Evolutionary conservation across 2,329 filamentous ascomycete genomes (phyloP).

Genomic region (Chrysosporium queenslandicum): DNA sequence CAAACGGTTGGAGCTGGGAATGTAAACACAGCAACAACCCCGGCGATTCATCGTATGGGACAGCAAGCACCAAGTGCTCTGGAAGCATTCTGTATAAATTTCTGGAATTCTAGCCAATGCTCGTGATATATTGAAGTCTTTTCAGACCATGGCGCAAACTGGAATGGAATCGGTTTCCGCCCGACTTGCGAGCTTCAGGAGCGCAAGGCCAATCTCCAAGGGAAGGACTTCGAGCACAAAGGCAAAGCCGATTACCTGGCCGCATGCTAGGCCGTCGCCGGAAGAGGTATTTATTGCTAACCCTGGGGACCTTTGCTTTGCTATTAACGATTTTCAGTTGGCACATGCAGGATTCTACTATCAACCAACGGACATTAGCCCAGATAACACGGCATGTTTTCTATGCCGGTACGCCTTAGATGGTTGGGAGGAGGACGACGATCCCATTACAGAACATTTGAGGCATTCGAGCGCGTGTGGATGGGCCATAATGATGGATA

Average conservation of each 20-base stretch:
- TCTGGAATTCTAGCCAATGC: not conserved
- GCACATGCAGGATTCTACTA: slow-evolving; percentile 89
- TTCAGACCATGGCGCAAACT: slow-evolving; percentile 8
- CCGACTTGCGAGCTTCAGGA: slow-evolving; percentile 71
- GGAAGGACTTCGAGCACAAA: slow-evolving; percentile 58
- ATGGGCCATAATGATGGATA: slow-evolving; percentile 69
- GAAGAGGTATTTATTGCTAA: slow-evolving; percentile 47
- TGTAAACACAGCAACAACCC: slow-evolving; percentile 9
- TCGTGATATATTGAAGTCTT: not conserved
- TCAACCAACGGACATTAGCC: slow-evolving; percentile 60
- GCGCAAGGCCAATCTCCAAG: slow-evolving; percentile 50
- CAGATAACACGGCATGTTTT: slow-evolving; percentile 86
- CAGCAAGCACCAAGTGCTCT: not conserved
- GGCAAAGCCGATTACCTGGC: slow-evolving; percentile 59
- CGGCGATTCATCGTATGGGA: not conserved
- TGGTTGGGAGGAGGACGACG: slow-evolving; percentile 83
- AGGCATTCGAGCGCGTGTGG: slow-evolving; percentile 73
- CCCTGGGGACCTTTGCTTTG: slow-evolving; percentile 6
- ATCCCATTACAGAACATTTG: slow-evolving; percentile 74
- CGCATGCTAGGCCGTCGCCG: slow-evolving; percentile 58
- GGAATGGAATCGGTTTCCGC: slow-evolving; percentile 57
- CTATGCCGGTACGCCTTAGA: slow-evolving; percentile 74
- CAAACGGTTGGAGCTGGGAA: not conserved
- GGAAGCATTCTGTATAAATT: not conserved
- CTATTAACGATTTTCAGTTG: slow-evolving; percentile 47